Conservation (phyloP, 2,329 filamentous ascomycete species). For the Iodosphaeria phyllophila region DNA sequence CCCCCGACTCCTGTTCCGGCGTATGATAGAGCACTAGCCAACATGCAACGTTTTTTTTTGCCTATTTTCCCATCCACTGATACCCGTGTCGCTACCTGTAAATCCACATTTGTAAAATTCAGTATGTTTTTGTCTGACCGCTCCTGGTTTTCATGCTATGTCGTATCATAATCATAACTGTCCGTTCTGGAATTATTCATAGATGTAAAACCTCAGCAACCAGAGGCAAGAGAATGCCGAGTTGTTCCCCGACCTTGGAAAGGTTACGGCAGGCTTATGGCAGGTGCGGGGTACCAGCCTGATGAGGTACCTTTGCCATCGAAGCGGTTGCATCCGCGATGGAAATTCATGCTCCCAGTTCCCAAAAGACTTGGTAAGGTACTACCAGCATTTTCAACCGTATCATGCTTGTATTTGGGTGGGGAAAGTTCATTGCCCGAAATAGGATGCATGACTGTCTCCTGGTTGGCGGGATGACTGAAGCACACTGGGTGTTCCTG, state of each 20-base stretch:
- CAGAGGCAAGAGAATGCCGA: background rate
- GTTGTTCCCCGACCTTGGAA: background rate
- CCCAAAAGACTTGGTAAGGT: slow-evolving; percentile 29
- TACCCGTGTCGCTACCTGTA: background rate
- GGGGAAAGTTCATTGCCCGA: slow-evolving; percentile 19
- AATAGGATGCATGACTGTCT: slow-evolving; percentile 10
- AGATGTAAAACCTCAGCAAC: slow-evolving; percentile 1
- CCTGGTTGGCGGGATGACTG: slow-evolving; percentile 16
- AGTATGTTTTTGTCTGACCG: background rate
- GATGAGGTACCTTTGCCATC: slow-evolving; percentile 31
- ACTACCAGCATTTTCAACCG: too few species aligned
- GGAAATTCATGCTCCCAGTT: slow-evolving; percentile 21
- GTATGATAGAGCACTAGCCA: too few species aligned
- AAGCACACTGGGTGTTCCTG: slow-evolving; percentile 27
- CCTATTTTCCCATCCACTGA: background rate
- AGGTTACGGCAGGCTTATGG: slow-evolving; percentile 24
- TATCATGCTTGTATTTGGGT: slow-evolving; percentile 31
- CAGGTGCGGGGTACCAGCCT: slow-evolving; percentile 33
- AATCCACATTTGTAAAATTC: background rate
- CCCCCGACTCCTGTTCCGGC: background rate
- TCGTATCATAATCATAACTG: slow-evolving; percentile 1
- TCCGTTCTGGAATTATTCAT: background rate
- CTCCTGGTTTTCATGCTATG: slow-evolving; percentile 1
- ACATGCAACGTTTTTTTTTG: background rate
- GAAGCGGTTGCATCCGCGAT: slow-evolving; percentile 25